A percentile compares a stretch with the other conserved stretches of the same genome.
Conservation (phyloP, 768 basidiomycete species). For the Scleroderma citrinum region DNA sequence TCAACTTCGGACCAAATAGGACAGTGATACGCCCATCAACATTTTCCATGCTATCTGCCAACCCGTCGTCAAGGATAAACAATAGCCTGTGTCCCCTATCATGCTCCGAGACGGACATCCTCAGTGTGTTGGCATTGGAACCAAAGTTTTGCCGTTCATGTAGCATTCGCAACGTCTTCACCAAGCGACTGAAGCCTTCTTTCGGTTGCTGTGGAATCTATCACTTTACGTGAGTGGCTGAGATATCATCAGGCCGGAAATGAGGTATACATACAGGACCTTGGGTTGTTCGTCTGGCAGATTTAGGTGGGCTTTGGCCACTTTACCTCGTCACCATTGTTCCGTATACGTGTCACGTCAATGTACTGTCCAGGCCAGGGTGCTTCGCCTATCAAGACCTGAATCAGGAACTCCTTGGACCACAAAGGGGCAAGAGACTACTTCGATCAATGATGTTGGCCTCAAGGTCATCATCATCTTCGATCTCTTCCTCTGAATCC, state of each 20-base stretch:
- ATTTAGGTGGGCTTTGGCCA: conserved; percentile 68
- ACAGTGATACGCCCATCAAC: conserved; percentile 4
- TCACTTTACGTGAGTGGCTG: neutral
- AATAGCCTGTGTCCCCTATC: conserved; percentile 9
- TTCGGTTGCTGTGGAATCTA: too few relatives aligned
- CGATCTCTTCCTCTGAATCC: conserved; percentile 53
- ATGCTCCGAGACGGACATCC: neutral
- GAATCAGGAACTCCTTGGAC: conserved; percentile 9
- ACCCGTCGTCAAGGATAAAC: conserved; percentile 14
- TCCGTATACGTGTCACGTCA: conserved; percentile 59
- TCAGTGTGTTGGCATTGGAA: neutral
- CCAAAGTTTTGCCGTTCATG: conserved; percentile 1
- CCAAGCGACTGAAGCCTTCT: neutral
- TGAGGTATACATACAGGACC: neutral
- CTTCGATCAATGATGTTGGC: conserved; percentile 66
- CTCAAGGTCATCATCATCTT: conserved; percentile 45
- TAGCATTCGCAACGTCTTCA: too few relatives aligned
- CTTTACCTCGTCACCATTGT: conserved; percentile 49
- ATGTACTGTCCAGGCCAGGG: conserved; percentile 70
- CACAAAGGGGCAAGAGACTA: conserved; percentile 33
- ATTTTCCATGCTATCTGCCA: conserved; percentile 8
- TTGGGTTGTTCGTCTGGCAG: neutral
- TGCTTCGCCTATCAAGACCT: conserved; percentile 48
- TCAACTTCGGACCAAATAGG: conserved; percentile 7
- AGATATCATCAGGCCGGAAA: neutral